Conservation (phyloP, 441 rosid species). For the Erodium moschatum region DNA sequence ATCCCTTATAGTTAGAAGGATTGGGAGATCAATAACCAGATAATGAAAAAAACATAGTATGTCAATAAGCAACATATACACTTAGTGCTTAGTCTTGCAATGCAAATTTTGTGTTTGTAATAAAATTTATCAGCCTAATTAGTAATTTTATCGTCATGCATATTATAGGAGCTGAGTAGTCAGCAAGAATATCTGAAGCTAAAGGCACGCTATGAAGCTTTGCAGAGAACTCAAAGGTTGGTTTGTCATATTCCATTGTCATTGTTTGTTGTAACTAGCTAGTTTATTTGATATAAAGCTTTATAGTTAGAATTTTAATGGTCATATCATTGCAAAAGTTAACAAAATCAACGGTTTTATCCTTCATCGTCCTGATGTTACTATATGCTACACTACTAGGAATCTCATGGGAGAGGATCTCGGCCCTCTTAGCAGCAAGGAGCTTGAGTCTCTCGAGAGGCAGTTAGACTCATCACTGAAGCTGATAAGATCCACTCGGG, state of each 20-base stretch:
- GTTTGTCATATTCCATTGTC: neutral
- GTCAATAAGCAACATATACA: no score
- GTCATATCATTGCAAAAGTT: neutral
- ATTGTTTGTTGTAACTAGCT: neutral
- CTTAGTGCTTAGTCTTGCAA: no score
- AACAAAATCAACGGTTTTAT: neutral
- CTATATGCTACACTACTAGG: constrained; percentile 27
- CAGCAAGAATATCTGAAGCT: constrained; percentile 98
- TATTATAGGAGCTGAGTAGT: constrained; percentile 65
- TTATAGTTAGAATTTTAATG: neutral
- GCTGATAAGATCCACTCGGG: constrained; percentile 85
- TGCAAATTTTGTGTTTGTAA: no score
- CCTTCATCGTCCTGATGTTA: neutral
- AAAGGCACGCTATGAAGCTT: constrained; percentile 76
- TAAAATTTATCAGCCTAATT: no score
- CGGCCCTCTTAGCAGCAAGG: constrained; percentile 67
- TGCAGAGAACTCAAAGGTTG: constrained; percentile 80
- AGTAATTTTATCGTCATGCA: neutral
- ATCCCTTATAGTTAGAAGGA: no score
- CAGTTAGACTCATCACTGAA: constrained; percentile 86
- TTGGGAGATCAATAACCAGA: no score
- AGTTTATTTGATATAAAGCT: neutral
- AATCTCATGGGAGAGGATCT: constrained; percentile 31
- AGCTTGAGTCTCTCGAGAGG: constrained; percentile 90
- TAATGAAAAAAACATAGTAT: no score